Base-by-base conservation (phyloP, 2,329 filamentous ascomycete genomes). In the Pestalotiopsis sp. region DNA sequence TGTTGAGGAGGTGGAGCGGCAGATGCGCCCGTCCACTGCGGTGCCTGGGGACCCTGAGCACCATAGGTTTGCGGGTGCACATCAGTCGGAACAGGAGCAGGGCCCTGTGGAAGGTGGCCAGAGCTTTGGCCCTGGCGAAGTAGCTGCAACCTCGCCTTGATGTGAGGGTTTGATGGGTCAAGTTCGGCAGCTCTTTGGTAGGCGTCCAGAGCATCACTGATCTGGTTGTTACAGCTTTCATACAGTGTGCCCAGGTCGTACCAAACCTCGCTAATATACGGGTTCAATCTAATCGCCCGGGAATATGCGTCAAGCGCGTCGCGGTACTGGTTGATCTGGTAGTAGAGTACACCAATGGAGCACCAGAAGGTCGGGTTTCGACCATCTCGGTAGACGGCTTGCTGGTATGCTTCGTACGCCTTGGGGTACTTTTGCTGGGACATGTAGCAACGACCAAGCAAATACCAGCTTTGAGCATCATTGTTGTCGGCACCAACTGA, bases 281-380 rank as follows among this genome's bases (percentile, higher is more conserved):
- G 96, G 79, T 98, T 99, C 75, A 99, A 83, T 68, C 96, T 92
- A 76, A 98, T 99, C 61, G 96, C 96, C 70, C 96, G 93, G 70
- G 95, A 98, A 82, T 98, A 99, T 52, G 96, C 96, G 83, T 99
- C 96, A 66, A 99, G 88, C 3, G 96, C 96, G 84, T 99, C 96
- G 69, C 96, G 91, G 83, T 99, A 99, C 83, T 99, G 96, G 82
- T 98, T 99, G 85, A 99, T 99, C 83, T 98, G 96, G 83, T 98
- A 99, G 81, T 99, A 99, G 69, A 99, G 87, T 17, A 99, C 96
- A 79, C 96, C 96, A 78, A 99, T 99, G 11, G 95, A 98, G 84
- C 96, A 98, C 96, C 96, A 99, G 85, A 98, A 99, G 2, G 96
- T 98, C 20, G 96, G 96, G 79, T 98, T 98, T 74, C 96, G 92